These are phyloP conservation scores for Eleusine indica DNA, from an alignment of 176 grass and related monocot genomes.

Conservation along the genomic window DNA sequence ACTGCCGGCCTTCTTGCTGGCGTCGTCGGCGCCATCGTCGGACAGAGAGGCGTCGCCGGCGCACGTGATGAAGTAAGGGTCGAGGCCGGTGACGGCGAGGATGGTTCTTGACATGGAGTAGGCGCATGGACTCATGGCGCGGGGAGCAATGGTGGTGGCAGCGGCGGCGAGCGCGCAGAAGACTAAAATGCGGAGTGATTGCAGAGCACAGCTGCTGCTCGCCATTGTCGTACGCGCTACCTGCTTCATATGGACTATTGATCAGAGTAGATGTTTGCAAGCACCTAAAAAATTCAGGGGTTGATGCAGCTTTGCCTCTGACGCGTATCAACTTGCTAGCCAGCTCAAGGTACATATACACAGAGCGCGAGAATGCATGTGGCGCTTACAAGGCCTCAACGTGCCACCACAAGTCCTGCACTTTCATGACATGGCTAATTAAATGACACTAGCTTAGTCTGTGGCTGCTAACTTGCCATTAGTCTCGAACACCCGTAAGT, in stretches of 20 bases:
- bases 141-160: not conserved
- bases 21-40: not conserved
- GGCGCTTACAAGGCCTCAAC: too few species aligned
- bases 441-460: too few species aligned
- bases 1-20: too few species aligned
- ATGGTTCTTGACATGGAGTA: conserved; percentile 18
- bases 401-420: too few species aligned
- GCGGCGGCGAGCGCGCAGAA: not conserved
- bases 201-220: not conserved
- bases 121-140: not conserved
- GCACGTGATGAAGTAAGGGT: conserved; percentile 27
- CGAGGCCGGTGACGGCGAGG: conserved; percentile 25
- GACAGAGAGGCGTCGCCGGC: not conserved
- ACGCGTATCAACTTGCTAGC: too few species aligned
- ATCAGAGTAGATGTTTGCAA: too few species aligned
- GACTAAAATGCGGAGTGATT: not conserved
- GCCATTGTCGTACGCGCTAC: not conserved
- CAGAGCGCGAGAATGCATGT: not conserved
- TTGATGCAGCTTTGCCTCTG: too few species aligned
- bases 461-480: too few species aligned
- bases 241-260: not conserved
- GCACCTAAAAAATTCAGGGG: too few species aligned
- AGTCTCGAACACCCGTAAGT: too few species aligned
- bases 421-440: too few species aligned
- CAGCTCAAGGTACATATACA: not conserved